Conservation (phyloP, 2,329 filamentous ascomycete genomes). For the Arthrobotrys sinensis region DNA sequence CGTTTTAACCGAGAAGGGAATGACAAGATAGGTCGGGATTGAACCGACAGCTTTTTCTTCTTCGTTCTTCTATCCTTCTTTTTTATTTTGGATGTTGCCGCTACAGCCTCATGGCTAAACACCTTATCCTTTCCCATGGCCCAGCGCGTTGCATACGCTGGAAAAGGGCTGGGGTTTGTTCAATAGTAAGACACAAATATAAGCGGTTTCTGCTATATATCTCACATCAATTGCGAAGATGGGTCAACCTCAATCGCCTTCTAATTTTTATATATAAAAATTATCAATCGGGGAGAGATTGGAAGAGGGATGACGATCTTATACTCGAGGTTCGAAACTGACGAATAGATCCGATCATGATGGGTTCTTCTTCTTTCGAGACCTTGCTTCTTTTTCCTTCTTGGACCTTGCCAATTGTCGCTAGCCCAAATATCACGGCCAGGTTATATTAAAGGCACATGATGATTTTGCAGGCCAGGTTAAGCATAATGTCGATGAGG, state of each 20-base stretch:
- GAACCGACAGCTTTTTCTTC: conserved; percentile 39
- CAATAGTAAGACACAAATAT: conserved; percentile 25
- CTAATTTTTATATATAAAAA: conserved; percentile 3
- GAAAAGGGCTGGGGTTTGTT: conserved; percentile 11
- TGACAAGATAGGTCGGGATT: conserved; percentile 51
- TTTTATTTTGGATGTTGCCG: conserved; percentile 51
- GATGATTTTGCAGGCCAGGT: conserved; percentile 58
- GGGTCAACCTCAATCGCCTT: conserved; percentile 9
- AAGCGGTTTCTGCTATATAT: conserved; percentile 19
- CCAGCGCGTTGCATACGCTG: conserved; percentile 40
- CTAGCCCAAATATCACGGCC: conserved; percentile 51
- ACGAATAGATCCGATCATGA: conserved; percentile 39
- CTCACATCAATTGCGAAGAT: conserved; percentile 27
- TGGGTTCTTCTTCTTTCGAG: conserved; percentile 9
- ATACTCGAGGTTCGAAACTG: not conserved
- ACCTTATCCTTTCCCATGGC: conserved; percentile 43
- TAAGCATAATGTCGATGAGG: conserved; percentile 58
- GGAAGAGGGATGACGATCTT: conserved; percentile 16
- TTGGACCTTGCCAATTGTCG: conserved; percentile 47
- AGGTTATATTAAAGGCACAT: conserved; percentile 61
- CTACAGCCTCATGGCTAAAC: conserved; percentile 61
- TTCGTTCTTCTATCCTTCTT: not conserved
- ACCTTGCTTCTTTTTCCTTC: conserved; percentile 21
- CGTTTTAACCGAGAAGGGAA: conserved; percentile 60
- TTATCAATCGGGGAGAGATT: conserved; percentile 9